Evolutionary conservation across 2,329 filamentous ascomycete genomes (phyloP).

Genomic region (Colletotrichum sansevieriae): DNA sequence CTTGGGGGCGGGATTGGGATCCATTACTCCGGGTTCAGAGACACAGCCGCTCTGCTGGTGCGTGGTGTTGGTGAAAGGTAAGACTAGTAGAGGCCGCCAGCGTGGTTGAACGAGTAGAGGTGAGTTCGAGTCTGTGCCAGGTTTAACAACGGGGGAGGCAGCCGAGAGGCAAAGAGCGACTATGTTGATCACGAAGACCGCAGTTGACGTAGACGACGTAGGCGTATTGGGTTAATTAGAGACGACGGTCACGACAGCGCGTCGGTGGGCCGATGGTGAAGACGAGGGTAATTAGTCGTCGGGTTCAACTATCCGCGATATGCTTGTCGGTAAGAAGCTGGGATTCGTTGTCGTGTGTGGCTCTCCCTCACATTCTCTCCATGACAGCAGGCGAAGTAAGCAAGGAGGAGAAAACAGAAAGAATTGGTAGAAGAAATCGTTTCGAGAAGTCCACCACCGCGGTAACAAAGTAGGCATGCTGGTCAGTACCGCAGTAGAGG

Average conservation of each 20-base stretch:
- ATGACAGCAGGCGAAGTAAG: slow-evolving; percentile 23
- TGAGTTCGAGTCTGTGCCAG: slow-evolving; percentile 31
- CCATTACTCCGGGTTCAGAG: slow-evolving; percentile 28
- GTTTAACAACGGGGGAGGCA: slow-evolving; percentile 20
- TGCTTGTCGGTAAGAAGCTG: neutral
- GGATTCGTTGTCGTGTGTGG: slow-evolving; percentile 1
- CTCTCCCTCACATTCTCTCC: slow-evolving; percentile 14
- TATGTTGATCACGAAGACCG: neutral
- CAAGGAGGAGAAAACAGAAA: slow-evolving; percentile 13
- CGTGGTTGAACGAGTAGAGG: slow-evolving; percentile 14
- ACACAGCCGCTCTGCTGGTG: slow-evolving; percentile 33
- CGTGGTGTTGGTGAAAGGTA: slow-evolving; percentile 25
- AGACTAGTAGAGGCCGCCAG: slow-evolving; percentile 24
- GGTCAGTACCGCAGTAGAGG: slow-evolving; percentile 2
- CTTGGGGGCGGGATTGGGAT: slow-evolving; percentile 30
- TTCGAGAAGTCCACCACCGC: slow-evolving; percentile 10
- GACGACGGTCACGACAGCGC: slow-evolving; percentile 7
- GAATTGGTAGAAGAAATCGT: slow-evolving; percentile 14
- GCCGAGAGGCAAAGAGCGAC: slow-evolving; percentile 36
- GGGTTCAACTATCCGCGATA: neutral
- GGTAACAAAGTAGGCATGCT: slow-evolving; percentile 4
- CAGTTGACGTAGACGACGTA: slow-evolving; percentile 14
- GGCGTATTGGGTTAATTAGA: neutral
- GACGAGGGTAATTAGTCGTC: slow-evolving; percentile 3
- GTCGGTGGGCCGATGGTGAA: slow-evolving; percentile 24